Conservation (phyloP, 1,284 basidiomycete genomes). For the Kwoniella shivajii region DNA sequence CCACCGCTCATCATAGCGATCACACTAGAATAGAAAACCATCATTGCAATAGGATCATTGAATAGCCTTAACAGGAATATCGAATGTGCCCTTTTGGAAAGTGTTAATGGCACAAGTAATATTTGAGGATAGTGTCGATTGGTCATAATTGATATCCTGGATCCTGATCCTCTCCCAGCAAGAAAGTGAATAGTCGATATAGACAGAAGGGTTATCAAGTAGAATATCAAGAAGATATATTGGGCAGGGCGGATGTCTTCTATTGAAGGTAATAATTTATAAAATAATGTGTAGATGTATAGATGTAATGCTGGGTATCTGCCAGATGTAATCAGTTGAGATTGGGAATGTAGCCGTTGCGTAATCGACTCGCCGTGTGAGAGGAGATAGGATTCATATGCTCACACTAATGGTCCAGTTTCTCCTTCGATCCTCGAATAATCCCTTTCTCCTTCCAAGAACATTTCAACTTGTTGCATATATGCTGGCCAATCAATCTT, state of each 20-base stretch:
- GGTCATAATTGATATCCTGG: background rate
- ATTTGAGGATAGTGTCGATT: conserved; percentile 67
- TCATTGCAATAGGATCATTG: conserved; percentile 88
- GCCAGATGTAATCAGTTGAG: conserved; percentile 13
- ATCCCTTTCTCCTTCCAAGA: conserved; percentile 78
- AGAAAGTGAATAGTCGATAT: conserved; percentile 70
- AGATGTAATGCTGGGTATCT: conserved; percentile 96
- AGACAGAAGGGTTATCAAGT: conserved; percentile 66
- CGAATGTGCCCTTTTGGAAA: conserved; percentile 93
- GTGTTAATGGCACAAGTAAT: conserved; percentile 71
- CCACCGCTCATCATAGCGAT: conserved; percentile 62
- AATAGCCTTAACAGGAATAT: conserved; percentile 91
- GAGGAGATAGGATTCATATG: conserved; percentile 17
- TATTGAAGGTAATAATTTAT: conserved; percentile 57
- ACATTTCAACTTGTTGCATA: conserved; percentile 73
- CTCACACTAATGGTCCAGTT: conserved; percentile 91
- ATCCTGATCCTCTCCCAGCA: conserved; percentile 47
- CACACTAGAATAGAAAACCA: conserved; percentile 57
- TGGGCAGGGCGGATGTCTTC: conserved; percentile 68
- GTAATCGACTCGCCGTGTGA: background rate
- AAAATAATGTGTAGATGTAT: conserved; percentile 76
- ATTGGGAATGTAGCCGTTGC: background rate
- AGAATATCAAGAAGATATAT: conserved; percentile 73
- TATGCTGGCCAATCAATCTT: conserved; percentile 81
- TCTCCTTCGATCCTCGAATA: conserved; percentile 86